phyloP scores from a whole-genome alignment of 139 green algal species.

The Haematococcus sp. region DNA sequence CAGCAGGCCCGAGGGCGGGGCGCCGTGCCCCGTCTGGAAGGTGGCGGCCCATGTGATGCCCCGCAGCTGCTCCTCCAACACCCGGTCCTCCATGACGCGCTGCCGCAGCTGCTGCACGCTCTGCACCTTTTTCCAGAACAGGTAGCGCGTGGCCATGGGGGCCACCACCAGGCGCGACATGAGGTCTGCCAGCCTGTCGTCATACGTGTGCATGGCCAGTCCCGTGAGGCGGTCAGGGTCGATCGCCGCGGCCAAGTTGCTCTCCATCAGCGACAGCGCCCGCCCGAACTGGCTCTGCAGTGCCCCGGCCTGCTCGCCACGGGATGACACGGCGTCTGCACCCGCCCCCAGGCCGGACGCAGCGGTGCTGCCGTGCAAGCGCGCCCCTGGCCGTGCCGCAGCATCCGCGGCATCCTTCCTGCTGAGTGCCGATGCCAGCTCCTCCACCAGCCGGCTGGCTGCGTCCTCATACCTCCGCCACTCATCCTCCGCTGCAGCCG shows the following conservation, averaged over 20 bases:
- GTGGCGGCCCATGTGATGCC: conserved; percentile 16
- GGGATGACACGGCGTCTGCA: too few species aligned
- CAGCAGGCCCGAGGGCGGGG: background rate
- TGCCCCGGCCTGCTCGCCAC: background rate
- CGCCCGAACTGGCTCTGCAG: conserved; percentile 19
- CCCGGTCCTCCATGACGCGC: conserved; percentile 33
- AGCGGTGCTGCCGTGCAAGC: too few species aligned
- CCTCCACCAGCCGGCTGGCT: conserved; percentile 7
- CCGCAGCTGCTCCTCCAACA: conserved; percentile 33
- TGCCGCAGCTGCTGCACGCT: conserved; percentile 11
- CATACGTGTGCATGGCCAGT: conserved; percentile 12
- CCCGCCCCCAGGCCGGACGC: background rate
- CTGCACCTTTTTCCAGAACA: conserved; percentile 50
- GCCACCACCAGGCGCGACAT: conserved; percentile 36
- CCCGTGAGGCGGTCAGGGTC: conserved; percentile 34
- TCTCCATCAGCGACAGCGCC: conserved; percentile 24
- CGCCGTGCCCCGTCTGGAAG: conserved; percentile 5
- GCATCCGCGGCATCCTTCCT: background rate
- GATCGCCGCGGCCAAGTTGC: conserved; percentile 9
- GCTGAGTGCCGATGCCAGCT: conserved; percentile 3
- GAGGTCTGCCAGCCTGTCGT: conserved; percentile 16
- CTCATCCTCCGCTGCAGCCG: background rate
- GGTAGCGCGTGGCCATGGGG: conserved; percentile 34
- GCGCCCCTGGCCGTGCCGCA: background rate
- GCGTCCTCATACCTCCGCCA: conserved; percentile 10